Evolutionary conservation across 2,329 filamentous ascomycete genomes (phyloP).

Genomic region (Lasiodiplodia sp.): DNA sequence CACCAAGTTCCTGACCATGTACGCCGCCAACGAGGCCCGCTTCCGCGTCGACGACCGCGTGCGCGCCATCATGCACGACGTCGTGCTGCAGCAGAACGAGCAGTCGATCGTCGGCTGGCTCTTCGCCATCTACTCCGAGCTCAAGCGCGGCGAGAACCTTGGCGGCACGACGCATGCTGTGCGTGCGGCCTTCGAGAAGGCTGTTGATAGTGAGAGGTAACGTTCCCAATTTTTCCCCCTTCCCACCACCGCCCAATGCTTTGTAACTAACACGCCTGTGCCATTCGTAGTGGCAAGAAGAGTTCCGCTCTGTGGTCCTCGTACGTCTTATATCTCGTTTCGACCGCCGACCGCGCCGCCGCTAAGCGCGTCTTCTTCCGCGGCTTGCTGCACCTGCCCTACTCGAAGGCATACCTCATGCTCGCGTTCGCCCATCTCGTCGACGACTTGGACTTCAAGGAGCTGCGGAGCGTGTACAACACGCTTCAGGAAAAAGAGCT

Average conservation of each 20-base stretch:
- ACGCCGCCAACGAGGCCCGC: slow-evolving; percentile 75
- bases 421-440: slow-evolving; percentile 58
- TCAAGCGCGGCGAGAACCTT: slow-evolving; percentile 52
- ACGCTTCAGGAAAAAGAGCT: slow-evolving; percentile 68
- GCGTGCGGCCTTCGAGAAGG: slow-evolving; percentile 63
- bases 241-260: not conserved
- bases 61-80: slow-evolving; percentile 65
- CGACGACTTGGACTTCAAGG: slow-evolving; percentile 51
- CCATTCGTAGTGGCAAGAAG: slow-evolving; percentile 36
- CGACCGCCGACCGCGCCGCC: not conserved
- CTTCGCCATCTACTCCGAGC: slow-evolving; percentile 64
- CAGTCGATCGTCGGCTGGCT: slow-evolving; percentile 58
- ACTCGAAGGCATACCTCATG: slow-evolving; percentile 68
- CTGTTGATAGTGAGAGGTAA: slow-evolving; percentile 45
- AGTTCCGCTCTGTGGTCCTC: slow-evolving; percentile 42
- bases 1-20: slow-evolving; percentile 75
- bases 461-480: slow-evolving; percentile 62
- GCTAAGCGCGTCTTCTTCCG: slow-evolving; percentile 63
- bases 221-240: not conserved
- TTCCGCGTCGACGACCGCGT: slow-evolving; percentile 79
- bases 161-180: slow-evolving; percentile 59
- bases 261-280: not conserved
- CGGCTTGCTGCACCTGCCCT: slow-evolving; percentile 65
- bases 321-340: slow-evolving; percentile 36
- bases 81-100: slow-evolving; percentile 40